Conservation (phyloP, 768 basidiomycete genomes). For the Naganishia vishniacii region DNA sequence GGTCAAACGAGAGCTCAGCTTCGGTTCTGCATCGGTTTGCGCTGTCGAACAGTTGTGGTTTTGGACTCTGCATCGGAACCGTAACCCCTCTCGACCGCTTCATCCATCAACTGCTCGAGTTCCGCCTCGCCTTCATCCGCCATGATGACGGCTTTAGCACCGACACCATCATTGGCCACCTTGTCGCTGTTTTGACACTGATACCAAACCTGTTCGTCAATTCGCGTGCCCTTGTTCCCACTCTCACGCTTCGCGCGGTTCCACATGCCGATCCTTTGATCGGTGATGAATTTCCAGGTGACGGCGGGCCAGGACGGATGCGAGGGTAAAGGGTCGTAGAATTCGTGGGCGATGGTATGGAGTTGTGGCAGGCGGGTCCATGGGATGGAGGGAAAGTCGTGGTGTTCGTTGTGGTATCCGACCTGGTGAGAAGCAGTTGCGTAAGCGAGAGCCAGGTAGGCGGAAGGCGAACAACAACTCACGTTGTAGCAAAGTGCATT, state of each 20-base stretch:
- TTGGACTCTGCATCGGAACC: conserved; percentile 33
- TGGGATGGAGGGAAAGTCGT: conserved; percentile 92
- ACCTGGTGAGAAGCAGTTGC: conserved; percentile 55
- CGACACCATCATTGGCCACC: background rate
- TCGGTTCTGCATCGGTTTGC: no score
- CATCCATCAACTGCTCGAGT: conserved; percentile 29
- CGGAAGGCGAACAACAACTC: no score
- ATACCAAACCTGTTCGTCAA: conserved; percentile 45
- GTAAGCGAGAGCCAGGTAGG: background rate
- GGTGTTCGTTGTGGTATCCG: conserved; percentile 98
- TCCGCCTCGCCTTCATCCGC: conserved; percentile 13
- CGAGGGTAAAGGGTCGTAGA: conserved; percentile 77
- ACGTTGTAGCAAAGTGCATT: conserved; percentile 84
- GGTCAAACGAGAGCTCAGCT: no score
- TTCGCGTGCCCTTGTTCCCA: conserved; percentile 35
- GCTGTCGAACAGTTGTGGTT: conserved; percentile 5
- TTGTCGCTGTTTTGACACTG: background rate
- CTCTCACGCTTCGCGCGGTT: conserved; percentile 68
- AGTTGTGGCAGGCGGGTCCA: conserved; percentile 90
- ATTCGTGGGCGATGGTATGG: conserved; percentile 77
- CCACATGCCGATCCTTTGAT: conserved; percentile 79
- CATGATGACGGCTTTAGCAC: background rate
- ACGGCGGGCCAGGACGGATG: conserved; percentile 95
- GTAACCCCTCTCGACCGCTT: conserved; percentile 38
- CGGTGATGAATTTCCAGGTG: conserved; percentile 86